phyloP scores from a whole-genome alignment of 1,284 basidiomycete species.

The Leccinum huronense region DNA sequence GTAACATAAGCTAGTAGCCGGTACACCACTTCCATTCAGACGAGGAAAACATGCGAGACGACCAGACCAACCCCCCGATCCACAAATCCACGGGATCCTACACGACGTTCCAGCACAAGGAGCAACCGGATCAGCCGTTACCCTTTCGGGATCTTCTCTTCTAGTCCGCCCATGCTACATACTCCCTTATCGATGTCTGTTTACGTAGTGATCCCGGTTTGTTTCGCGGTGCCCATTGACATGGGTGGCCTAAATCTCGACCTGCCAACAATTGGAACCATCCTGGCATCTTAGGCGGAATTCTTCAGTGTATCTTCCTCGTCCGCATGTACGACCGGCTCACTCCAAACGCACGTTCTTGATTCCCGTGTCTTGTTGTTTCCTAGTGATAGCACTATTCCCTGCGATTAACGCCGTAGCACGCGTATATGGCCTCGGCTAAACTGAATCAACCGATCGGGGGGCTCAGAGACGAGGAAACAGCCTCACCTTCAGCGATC shows the following conservation, averaged over 20 bases:
- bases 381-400: conserved; percentile 39
- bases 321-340: conserved; percentile 37
- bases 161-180: no score
- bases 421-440: conserved; percentile 19
- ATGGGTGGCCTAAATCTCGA: conserved; percentile 44
- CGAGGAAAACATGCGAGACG: no score
- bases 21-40: no score
- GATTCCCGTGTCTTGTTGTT: conserved; percentile 30
- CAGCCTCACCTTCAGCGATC: conserved; percentile 63
- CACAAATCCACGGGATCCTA: no score
- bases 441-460: background rate
- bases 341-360: conserved; percentile 39
- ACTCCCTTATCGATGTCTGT: conserved; percentile 43
- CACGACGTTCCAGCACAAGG: no score
- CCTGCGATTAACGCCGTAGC: conserved; percentile 41
- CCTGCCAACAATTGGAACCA: conserved; percentile 41
- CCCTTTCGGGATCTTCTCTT: no score
- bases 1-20: no score
- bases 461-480: background rate
- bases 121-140: no score
- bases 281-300: conserved; percentile 40
- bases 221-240: conserved; percentile 42
- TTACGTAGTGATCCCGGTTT: conserved; percentile 43
- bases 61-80: no score
- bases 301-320: conserved; percentile 42